Evolutionary conservation across 1,284 basidiomycete genomes (phyloP), one percentile per base, ranked within the genome.

Genomic region (Austroboletus olivaceoglutinosus): DNA sequence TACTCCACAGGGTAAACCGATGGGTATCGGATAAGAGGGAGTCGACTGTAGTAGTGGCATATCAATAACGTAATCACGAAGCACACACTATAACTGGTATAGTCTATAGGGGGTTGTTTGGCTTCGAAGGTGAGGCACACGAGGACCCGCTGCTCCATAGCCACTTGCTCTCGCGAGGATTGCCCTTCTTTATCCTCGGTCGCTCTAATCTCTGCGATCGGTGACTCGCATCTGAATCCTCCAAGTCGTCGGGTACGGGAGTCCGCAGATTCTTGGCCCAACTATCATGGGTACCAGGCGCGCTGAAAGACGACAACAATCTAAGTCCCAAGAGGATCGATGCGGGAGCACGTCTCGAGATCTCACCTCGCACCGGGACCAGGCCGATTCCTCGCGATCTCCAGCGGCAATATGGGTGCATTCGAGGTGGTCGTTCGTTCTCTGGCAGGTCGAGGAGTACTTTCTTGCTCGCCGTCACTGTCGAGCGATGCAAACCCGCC

Each of bases 391-490:
- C 56, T 62, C 15, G 58, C 60, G 11, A 50, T 9, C 33, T 57
- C 55, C 21, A 65, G 43, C 15, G 65, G 65, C 4, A 49, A 47
- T 10, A 29, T n/a, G 1, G 23, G 34, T 34, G 18, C 29, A 29
- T 43, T 43, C 16, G 40, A 45, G 2, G 33, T n/a, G 7, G 39
- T 39, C 36, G 15, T 45, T 15, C 33, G 54, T 45, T 18, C 45
- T 36, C 50, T 48, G 15, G 33, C 4, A 4, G 65, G 67, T 27
- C 65, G 61, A 43, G 64, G 68, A 2, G 68, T 66, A 22, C 27
- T 52, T 19, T 68, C 54, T 23, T 30, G 25, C 5, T 62, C 61
- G 16, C 27, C 48, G 15, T 54, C 55, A 2, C 11, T 30, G n/a
- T 37, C 25, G 12, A 55, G 52, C 8, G n/a, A 29, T 36, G 45